A percentile compares a stretch with the other conserved stretches of the same genome.
These are phyloP conservation scores for Xylaria sp. DNA, from an alignment of 2,329 filamentous ascomycete genomes.

Conservation along the genomic window DNA sequence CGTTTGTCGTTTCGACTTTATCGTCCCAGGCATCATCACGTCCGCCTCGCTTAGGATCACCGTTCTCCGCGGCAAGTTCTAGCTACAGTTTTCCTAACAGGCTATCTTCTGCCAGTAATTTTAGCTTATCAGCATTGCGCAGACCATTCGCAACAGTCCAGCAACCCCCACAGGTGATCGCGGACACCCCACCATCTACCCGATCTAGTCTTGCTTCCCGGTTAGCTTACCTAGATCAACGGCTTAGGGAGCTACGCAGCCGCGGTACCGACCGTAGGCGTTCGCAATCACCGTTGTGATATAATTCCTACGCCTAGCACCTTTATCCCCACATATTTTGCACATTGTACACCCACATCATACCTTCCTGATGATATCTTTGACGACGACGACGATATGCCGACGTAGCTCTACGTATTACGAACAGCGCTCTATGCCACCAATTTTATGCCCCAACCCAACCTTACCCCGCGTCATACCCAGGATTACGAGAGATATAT, in stretches of 20 bases:
- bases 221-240: constrained; percentile 63
- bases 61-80: constrained; percentile 56
- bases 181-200: constrained; percentile 41
- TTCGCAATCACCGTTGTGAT: constrained; percentile 57
- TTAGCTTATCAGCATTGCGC: constrained; percentile 52
- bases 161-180: constrained; percentile 47
- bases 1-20: constrained; percentile 32
- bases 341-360: constrained; percentile 36
- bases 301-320: constrained; percentile 11
- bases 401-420: constrained; percentile 27
- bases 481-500: constrained; percentile 15
- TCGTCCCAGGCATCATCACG: constrained; percentile 38
- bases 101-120: constrained; percentile 52
- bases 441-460: constrained; percentile 18
- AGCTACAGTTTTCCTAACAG: constrained; percentile 68
- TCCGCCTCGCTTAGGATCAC: constrained; percentile 62
- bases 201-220: constrained; percentile 55
- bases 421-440: constrained; percentile 22
- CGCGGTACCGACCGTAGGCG: constrained; percentile 49
- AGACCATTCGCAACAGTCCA: constrained; percentile 65
- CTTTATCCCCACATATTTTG: constrained; percentile 21
- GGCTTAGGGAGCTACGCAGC: constrained; percentile 59
- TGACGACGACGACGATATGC: constrained; percentile 37
- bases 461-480: constrained; percentile 9
- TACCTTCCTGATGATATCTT: constrained; percentile 32